phyloP scores from a whole-genome alignment of 768 basidiomycete species.

The Suillus clintonianus region DNA sequence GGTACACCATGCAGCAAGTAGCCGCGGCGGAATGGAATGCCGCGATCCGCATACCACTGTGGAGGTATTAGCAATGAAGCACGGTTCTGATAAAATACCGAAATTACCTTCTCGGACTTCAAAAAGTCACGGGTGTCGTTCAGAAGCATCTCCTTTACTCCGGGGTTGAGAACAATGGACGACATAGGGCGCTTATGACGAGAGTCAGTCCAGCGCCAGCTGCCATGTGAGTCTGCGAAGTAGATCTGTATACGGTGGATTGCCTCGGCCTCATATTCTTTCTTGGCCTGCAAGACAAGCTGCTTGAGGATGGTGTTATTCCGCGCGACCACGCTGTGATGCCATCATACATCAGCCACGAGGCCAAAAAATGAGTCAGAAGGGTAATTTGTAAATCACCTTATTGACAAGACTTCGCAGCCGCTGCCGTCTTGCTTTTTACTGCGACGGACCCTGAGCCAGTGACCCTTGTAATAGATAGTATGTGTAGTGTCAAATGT shows the following conservation, averaged over 20 bases:
- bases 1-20: slow-evolving; percentile 84
- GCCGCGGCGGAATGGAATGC: slow-evolving; percentile 88
- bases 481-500: slow-evolving; percentile 88
- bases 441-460: slow-evolving; percentile 74
- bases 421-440: slow-evolving; percentile 69
- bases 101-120: slow-evolving; percentile 72
- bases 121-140: slow-evolving; percentile 83
- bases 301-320: slow-evolving; percentile 84
- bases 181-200: slow-evolving; percentile 87
- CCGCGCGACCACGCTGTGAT: slow-evolving; percentile 73
- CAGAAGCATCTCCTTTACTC: slow-evolving; percentile 88
- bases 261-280: slow-evolving; percentile 84
- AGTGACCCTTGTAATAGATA: slow-evolving; percentile 83
- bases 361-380: slow-evolving; percentile 1
- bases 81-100: slow-evolving; percentile 4
- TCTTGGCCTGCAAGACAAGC: slow-evolving; percentile 88
- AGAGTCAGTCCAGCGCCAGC: slow-evolving; percentile 87
- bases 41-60: slow-evolving; percentile 91
- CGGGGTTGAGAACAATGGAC: slow-evolving; percentile 84
- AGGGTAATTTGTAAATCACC: slow-evolving; percentile 40
- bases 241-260: slow-evolving; percentile 88
- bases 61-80: slow-evolving; percentile 6
- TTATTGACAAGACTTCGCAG: slow-evolving; percentile 77
- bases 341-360: slow-evolving; percentile 13
- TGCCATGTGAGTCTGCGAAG: slow-evolving; percentile 85